These are phyloP conservation scores for Chaetomium olivaceum DNA, from an alignment of 2,329 filamentous ascomycete genomes.

Conservation along the genomic window DNA sequence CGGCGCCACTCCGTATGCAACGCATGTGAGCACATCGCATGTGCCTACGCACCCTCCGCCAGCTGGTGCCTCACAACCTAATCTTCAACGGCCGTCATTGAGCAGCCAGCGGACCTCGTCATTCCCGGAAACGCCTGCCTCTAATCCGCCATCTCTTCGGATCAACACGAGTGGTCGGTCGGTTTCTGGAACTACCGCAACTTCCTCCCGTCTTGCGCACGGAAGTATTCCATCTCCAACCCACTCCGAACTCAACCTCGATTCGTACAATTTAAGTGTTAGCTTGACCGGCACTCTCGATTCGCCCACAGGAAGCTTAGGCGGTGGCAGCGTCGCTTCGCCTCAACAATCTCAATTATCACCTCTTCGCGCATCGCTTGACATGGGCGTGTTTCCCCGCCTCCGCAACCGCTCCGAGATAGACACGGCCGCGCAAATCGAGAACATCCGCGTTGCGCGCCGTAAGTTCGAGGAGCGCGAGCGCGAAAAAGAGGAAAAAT, in stretches of 20 bases:
- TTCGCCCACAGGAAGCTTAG: conserved; percentile 38
- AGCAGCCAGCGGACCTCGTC: conserved; percentile 45
- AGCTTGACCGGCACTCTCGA: conserved; percentile 34
- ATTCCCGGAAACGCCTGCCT: conserved; percentile 41
- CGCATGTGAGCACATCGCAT: background rate
- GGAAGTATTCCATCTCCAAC: conserved; percentile 39
- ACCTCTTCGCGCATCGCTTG: conserved; percentile 60
- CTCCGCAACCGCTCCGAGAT: conserved; percentile 62
- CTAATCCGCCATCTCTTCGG: conserved; percentile 38
- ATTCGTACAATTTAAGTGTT: conserved; percentile 35
- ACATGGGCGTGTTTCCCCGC: conserved; percentile 54
- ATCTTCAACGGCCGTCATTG: conserved; percentile 42
- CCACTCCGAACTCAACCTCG: conserved; percentile 50
- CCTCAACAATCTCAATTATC: conserved; percentile 40
- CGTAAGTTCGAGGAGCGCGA: conserved; percentile 65
- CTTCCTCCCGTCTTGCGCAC: conserved; percentile 45
- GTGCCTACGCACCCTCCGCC: conserved; percentile 30
- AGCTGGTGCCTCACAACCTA: conserved; percentile 34
- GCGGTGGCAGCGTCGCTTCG: conserved; percentile 29
- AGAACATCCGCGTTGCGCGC: conserved; percentile 61
- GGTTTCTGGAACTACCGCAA: conserved; percentile 35
- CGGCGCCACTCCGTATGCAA: conserved; percentile 5
- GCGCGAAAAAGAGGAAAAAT: conserved; percentile 62
- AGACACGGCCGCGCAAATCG: conserved; percentile 54
- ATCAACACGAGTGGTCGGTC: conserved; percentile 40